Percentiles rank a stretch among this genome's conserved stretches.
phyloP scores from a whole-genome alignment of 805 yeast species.

The Candida pini region DNA sequence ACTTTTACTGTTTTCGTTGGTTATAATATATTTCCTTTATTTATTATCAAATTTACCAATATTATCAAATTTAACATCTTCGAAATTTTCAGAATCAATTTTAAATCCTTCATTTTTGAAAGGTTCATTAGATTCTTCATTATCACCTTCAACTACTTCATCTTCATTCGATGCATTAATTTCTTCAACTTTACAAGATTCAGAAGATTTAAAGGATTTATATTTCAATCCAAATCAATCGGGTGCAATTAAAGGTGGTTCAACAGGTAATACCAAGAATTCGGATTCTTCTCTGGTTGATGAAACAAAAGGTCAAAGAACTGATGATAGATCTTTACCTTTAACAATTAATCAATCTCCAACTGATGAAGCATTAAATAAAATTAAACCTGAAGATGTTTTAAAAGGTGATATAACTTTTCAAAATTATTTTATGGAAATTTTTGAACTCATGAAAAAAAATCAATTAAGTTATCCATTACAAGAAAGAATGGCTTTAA shows the following conservation, averaged over 20 bases:
- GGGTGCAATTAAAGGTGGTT: conserved; percentile 21
- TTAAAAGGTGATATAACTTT: conserved; percentile 28
- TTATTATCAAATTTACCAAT: no score
- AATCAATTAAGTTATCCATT: conserved; percentile 28
- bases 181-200: conserved; percentile 14
- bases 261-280: conserved; percentile 25
- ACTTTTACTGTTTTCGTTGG: no score
- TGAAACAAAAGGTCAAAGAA: conserved; percentile 19
- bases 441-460: conserved; percentile 25
- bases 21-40: no score
- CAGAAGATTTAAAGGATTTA: conserved; percentile 18
- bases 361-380: conserved; percentile 22
- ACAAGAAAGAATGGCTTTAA: conserved; percentile 23
- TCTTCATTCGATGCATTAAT: conserved; percentile 2
- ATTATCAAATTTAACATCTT: no score
- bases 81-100: no score
- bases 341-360: conserved; percentile 21
- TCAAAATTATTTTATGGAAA: conserved; percentile 28
- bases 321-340: conserved; percentile 26
- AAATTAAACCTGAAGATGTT: conserved; percentile 24
- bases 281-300: conserved; percentile 15
- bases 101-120: no score
- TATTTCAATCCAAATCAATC: conserved; percentile 17
- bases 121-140: conserved; percentile 1
- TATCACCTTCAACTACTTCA: no score